These are phyloP conservation scores for Physcomitrellopsis africana DNA, from an alignment of 225 moss, liverwort and hornwort species.

Conservation along the genomic window DNA sequence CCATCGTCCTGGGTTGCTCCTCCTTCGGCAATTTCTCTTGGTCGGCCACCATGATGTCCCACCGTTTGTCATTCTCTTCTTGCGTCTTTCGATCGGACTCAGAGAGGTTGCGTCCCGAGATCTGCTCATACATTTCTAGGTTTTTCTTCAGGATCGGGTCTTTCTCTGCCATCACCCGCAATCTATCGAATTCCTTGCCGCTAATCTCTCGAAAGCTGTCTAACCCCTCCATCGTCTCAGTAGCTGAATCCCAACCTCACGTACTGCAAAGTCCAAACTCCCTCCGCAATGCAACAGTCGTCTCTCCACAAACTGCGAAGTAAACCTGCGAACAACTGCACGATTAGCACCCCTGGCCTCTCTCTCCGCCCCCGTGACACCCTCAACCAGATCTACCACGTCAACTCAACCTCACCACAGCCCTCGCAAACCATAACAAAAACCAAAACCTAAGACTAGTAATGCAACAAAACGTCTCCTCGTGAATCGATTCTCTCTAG, in stretches of 20 bases:
- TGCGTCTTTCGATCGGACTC: conserved; percentile 34
- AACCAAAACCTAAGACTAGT: background rate
- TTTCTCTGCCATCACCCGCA: conserved; percentile 27
- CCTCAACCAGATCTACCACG: background rate
- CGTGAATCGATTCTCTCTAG: background rate
- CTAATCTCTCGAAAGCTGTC: conserved; percentile 50
- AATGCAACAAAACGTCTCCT: background rate
- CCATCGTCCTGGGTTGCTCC: conserved; percentile 39
- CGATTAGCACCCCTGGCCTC: background rate
- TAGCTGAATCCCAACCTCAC: background rate
- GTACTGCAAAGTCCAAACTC: background rate
- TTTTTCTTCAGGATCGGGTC: conserved; percentile 39
- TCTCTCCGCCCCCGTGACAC: background rate
- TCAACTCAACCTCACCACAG: background rate
- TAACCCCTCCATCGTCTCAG: conserved; percentile 35
- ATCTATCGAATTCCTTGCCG: conserved; percentile 37
- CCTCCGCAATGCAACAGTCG: background rate
- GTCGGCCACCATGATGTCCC: conserved; percentile 44
- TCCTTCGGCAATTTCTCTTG: conserved; percentile 30
- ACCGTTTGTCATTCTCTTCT: conserved; percentile 51
- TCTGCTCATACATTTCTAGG: conserved; percentile 43
- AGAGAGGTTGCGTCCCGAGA: conserved; percentile 38
- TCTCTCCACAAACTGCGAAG: background rate
- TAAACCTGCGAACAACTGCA: background rate
- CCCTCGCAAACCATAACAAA: conserved; percentile 2